Conservation (phyloP, 225 moss, liverwort and hornwort species). For the Marchantia polymorpha region DNA sequence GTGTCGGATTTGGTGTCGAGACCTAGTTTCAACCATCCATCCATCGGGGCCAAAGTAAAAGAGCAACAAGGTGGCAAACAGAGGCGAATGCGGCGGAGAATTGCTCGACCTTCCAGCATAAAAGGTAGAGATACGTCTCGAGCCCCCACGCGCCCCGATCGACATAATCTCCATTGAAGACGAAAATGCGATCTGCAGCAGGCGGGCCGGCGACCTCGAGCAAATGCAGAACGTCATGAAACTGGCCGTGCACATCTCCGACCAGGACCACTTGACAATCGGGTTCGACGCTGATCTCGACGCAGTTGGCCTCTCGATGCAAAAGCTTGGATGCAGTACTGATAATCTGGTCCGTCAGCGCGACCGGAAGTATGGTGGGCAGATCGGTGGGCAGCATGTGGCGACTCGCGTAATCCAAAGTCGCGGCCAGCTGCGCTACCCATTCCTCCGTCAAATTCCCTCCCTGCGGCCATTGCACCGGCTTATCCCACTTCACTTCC, state of each 20-base stretch:
- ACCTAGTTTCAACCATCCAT: neutral
- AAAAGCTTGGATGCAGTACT: slow-evolving; percentile 68
- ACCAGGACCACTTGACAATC: slow-evolving; percentile 70
- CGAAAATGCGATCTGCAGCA: slow-evolving; percentile 56
- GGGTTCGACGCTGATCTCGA: slow-evolving; percentile 67
- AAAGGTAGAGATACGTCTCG: slow-evolving; percentile 91
- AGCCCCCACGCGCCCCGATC: slow-evolving; percentile 99
- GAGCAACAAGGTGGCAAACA: too few relatives aligned
- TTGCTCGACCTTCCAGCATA: slow-evolving; percentile 83
- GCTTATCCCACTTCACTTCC: neutral
- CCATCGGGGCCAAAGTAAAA: too few relatives aligned
- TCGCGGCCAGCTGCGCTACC: slow-evolving; percentile 53
- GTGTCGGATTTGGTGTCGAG: neutral
- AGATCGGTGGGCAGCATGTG: slow-evolving; percentile 66
- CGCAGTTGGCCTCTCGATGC: slow-evolving; percentile 90
- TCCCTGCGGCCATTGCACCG: slow-evolving; percentile 66
- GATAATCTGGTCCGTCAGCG: slow-evolving; percentile 69
- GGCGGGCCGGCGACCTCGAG: slow-evolving; percentile 75
- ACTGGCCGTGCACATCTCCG: slow-evolving; percentile 97
- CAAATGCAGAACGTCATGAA: slow-evolving; percentile 87
- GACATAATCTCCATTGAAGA: slow-evolving; percentile 98
- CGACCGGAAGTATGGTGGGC: slow-evolving; percentile 60
- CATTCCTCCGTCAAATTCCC: slow-evolving; percentile 70
- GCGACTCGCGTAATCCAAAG: slow-evolving; percentile 70
- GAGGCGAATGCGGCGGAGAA: neutral